These are phyloP conservation scores for Xylaria sp. DNA, from an alignment of 2,329 filamentous ascomycete species.

Conservation along the genomic window DNA sequence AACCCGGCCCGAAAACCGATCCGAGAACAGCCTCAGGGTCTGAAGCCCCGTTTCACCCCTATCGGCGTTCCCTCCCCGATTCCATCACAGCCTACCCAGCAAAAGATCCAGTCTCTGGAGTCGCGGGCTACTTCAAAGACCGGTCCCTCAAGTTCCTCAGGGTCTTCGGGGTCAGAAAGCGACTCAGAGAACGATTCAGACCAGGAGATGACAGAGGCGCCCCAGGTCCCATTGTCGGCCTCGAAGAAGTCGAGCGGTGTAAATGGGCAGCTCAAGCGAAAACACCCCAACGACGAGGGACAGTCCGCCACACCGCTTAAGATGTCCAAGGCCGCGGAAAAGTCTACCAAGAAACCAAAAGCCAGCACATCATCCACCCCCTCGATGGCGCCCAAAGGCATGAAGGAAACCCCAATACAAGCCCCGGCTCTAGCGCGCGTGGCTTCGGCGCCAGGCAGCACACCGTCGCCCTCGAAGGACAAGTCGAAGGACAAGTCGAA, in stretches of 20 bases:
- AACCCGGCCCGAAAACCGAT: conserved; percentile 52
- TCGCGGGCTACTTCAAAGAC: conserved; percentile 33
- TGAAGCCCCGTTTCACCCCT: conserved; percentile 69
- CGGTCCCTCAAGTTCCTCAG: conserved; percentile 34
- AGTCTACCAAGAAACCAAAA: conserved; percentile 37
- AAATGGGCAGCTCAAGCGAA: conserved; percentile 41
- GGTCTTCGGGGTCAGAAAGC: conserved; percentile 36
- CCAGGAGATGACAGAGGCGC: conserved; percentile 48
- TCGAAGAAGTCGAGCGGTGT: conserved; percentile 30
- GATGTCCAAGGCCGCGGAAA: conserved; percentile 20
- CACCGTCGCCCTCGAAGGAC: conserved; percentile 31
- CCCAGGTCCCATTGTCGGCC: conserved; percentile 23
- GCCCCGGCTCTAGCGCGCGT: conserved; percentile 33
- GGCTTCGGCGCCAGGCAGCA: conserved; percentile 26
- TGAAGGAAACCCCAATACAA: conserved; percentile 40
- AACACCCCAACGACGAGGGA: conserved; percentile 38
- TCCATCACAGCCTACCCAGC: background rate
- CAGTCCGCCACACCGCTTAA: conserved; percentile 16
- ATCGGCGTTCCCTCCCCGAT: conserved; percentile 54
- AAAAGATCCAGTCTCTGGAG: conserved; percentile 7
- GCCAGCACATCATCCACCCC: conserved; percentile 6
- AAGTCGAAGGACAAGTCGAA: conserved; percentile 39
- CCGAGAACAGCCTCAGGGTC: conserved; percentile 67
- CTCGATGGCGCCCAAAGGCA: conserved; percentile 4
- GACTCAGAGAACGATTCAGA: conserved; percentile 50